Evolutionary conservation across 192 early-diverging fungal species (phyloP), one percentile per base, ranked within the genome.

Genomic region (Coemansia sp.): DNA sequence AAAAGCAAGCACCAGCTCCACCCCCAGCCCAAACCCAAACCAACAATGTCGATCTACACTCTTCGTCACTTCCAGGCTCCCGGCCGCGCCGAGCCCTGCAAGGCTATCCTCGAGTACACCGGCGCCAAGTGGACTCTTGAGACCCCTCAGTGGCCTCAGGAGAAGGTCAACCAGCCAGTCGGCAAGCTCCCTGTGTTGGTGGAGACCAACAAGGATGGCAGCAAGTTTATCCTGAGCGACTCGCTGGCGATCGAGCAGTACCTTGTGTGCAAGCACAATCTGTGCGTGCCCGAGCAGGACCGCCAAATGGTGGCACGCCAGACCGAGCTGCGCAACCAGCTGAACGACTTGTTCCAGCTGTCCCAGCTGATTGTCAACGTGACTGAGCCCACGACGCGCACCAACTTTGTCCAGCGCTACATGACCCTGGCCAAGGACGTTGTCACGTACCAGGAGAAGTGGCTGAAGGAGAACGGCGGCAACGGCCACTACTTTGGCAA

Each of bases 401-500:
- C 44, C 12, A 48, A 48, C 44, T 48, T 48, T 48, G 5, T 48
- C 44, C 44, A 48, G 15, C 12, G 10, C 48, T 64, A 72, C 61
- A 38, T 62, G 33, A 33, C 36, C 6, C 27, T 36, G 37, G 56
- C 62, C 10, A 43, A 42, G 27, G 53, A 60, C 29, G 40, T 70
- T 0, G 54, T 83, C 53, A 35, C 32, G 1, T 65, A 68, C 14
- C 84, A 84, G 34, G 80, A 81, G 33, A 60, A 68, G 24, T 44
- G 76, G 11, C 52, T 84, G 55, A 50, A 50, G 26, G 71, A 83
- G 33, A 84, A 86, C 44, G 84, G 84, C 0, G 61, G 66, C 19
- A 86, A 79, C 22, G 82, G 84, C 0, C 83, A 86, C 40, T 84
- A 79, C 38, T 66, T 86, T 50, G 81, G 83, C 36, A 57, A 62